Base-by-base conservation (phyloP, 1,284 basidiomycete species). In the Ustilago esculenta region DNA sequence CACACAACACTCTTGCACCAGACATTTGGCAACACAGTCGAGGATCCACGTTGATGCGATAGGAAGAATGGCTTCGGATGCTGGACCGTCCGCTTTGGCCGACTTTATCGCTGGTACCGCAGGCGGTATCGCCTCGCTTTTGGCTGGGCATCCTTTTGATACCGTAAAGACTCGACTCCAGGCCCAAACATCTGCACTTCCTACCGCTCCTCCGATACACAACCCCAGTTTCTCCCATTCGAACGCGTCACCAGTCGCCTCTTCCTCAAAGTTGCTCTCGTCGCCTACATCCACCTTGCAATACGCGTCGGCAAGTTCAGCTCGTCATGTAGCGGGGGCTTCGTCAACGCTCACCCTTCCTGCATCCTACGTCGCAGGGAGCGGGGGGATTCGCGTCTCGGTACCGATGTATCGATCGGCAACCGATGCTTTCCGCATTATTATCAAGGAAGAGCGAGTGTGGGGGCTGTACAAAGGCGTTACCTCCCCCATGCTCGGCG, bases 131-230 rank as follows among this genome's bases (percentile, higher is more conserved):
- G 76, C 72, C 25, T 72, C 68, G 7, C 55, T 77, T 1, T 40
- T 76, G 0, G 75, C 72, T 2, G 76, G 76, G 0, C 76, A 78
- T 54, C 76, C 76, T 23, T 79, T 79, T 35, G 77, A 80, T 39
- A 80, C 77, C 3, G 58, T 80, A 57, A 80, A 80, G 66, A 80
- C 76, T 11, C 60, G 77, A 10, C 55, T 80, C 3, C 77, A 80
- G 39, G 52, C 72, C 1, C 72, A 72, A n/a, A 17, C 44, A 2
- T 36, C 44, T 17, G 8, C 42, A n/a, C 27, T 25, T 24, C n/a
- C 24, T 2, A 11, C 36, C n/a, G 33, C 43, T 25, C 15, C 54
- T 29, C 27, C 27, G 27, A n/a, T n/a, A n/a, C n/a, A 17, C 44
- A 2, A 32, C 44, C 21, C 7, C 42, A n/a, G n/a, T 25, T 24